These are phyloP conservation scores for Phytophthora hybrid DNA, from an alignment of 352 stramenopile genomes.

Conservation along the genomic window DNA sequence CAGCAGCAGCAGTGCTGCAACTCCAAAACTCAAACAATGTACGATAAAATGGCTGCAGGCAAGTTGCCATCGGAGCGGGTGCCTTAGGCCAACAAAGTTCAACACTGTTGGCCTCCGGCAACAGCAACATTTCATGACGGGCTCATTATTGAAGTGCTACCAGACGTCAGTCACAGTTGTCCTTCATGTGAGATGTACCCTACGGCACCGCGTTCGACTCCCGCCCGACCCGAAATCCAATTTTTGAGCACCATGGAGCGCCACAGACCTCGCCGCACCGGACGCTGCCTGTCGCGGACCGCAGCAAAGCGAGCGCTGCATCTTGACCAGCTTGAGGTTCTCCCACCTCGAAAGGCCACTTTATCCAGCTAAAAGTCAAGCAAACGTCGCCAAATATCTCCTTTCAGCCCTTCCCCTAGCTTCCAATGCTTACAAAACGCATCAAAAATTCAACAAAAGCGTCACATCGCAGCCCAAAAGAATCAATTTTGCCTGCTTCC, in stretches of 20 bases:
- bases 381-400: background rate
- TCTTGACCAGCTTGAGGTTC: background rate
- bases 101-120: too few species aligned
- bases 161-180: background rate
- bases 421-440: background rate
- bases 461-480: background rate
- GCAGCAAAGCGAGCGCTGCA: conserved; percentile 1
- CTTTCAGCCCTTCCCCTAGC: background rate
- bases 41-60: too few species aligned
- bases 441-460: background rate
- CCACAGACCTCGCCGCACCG: too few species aligned
- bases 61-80: too few species aligned
- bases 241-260: background rate
- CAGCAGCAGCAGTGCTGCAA: too few species aligned
- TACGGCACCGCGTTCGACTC: background rate
- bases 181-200: conserved; percentile 1
- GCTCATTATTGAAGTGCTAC: conserved; percentile 6
- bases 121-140: background rate
- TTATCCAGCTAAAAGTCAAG: background rate
- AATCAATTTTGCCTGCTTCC: background rate
- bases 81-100: too few species aligned
- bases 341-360: background rate
- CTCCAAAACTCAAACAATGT: background rate
- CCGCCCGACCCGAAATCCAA: background rate
- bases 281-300: background rate